Evolutionary conservation across 2,329 filamentous ascomycete species (phyloP).

Genomic region (Leptographium wingfieldii): DNA sequence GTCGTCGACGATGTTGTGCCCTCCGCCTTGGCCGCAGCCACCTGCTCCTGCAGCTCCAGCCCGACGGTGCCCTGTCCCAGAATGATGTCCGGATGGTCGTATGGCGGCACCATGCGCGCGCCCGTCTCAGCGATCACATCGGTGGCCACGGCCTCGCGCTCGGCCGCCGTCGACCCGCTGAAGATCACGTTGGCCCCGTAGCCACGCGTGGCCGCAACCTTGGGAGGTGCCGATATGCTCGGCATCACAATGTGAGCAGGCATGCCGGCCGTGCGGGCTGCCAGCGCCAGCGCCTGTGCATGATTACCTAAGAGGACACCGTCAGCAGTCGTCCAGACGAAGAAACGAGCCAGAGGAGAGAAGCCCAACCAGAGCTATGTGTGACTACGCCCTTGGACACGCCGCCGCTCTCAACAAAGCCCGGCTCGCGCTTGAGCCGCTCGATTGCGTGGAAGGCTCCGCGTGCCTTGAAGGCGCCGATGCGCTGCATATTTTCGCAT

Average conservation of each 20-base stretch:
- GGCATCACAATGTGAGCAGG: constrained; percentile 91
- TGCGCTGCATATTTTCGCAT: constrained; percentile 82
- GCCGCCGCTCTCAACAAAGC: constrained; percentile 47
- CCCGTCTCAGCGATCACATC: constrained; percentile 58
- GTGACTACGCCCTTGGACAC: constrained; percentile 65
- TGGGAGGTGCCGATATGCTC: constrained; percentile 66
- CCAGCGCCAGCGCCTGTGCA: constrained; percentile 81
- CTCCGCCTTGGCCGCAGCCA: constrained; percentile 22
- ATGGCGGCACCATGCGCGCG: constrained; percentile 73
- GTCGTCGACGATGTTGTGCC: constrained; percentile 1
- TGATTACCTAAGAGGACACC: constrained; percentile 61
- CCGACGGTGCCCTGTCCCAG: constrained; percentile 86
- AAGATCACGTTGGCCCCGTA: constrained; percentile 73
- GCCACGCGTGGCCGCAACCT: constrained; percentile 68
- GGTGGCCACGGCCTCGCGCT: constrained; percentile 68
- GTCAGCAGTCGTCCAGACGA: neutral
- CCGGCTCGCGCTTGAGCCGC: constrained; percentile 49
- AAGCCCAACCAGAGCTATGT: constrained; percentile 55
- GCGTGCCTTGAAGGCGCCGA: constrained; percentile 85
- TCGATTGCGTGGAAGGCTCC: constrained; percentile 82
- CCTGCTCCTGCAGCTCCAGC: constrained; percentile 70
- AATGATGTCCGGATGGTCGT: constrained; percentile 85
- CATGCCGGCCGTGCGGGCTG: constrained; percentile 59
- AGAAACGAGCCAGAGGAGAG: constrained; percentile 3
- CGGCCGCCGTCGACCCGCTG: constrained; percentile 64